phyloP scores from a whole-genome alignment of 306 rosid species.

The Vicia villosa region DNA sequence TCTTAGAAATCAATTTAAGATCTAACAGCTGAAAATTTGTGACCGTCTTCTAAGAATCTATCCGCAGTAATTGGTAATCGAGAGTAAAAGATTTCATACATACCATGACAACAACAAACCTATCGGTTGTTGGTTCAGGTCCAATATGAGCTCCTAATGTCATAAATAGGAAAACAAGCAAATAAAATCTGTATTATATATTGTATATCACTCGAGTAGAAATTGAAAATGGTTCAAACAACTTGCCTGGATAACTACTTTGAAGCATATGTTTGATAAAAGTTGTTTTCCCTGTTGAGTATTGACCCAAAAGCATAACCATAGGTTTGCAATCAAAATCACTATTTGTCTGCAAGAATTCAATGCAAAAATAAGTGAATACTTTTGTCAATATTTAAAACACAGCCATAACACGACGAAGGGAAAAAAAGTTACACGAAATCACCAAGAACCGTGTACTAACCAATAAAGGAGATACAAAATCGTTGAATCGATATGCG shows the following conservation, averaged over 20 bases:
- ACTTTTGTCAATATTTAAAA: background rate
- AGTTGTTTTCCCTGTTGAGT: conserved; percentile 97
- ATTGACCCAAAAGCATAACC: conserved; percentile 98
- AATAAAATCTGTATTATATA: conserved; percentile 8
- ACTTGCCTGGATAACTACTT: conserved; percentile 86
- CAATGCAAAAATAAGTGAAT: conserved; percentile 6
- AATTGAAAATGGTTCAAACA: background rate
- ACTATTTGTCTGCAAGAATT: conserved; percentile 68
- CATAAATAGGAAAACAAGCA: conserved; percentile 15
- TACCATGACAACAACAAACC: conserved; percentile 99
- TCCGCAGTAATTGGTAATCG: background rate
- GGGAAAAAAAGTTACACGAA: conserved; percentile 1
- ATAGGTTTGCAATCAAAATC: conserved; percentile 98
- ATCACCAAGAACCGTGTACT: conserved; percentile 33
- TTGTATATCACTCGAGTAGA: conserved; percentile 1
- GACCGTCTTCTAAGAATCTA: conserved; percentile 9
- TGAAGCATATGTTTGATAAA: conserved; percentile 88
- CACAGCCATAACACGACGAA: background rate
- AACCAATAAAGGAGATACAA: conserved; percentile 80
- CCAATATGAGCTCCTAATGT: conserved; percentile 95
- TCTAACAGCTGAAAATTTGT: background rate
- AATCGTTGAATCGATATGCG: conserved; percentile 74
- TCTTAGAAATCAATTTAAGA: background rate
- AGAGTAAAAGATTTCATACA: conserved; percentile 25
- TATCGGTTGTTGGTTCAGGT: conserved; percentile 98